These are phyloP conservation scores for Auricularia sp. DNA, from an alignment of 768 basidiomycete species.

Conservation along the genomic window DNA sequence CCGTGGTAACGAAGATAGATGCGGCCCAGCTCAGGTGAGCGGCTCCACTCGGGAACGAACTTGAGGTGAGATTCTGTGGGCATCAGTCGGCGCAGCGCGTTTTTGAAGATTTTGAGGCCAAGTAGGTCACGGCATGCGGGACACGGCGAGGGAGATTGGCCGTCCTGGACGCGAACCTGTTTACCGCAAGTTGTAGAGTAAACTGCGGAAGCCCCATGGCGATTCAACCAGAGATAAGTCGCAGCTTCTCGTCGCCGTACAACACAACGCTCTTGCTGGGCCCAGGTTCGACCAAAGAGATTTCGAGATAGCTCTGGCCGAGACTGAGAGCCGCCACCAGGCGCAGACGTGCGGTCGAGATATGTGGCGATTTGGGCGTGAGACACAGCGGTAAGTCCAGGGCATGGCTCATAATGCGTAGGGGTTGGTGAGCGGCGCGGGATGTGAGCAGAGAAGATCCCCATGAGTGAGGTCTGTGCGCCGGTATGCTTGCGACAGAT, in stretches of 20 bases:
- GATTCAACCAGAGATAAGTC: background rate
- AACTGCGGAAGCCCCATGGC: background rate
- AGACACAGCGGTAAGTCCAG: constrained; percentile 9
- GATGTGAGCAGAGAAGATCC: background rate
- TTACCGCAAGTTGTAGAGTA: background rate
- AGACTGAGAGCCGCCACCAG: constrained; percentile 13
- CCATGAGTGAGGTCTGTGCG: background rate
- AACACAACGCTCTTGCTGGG: background rate
- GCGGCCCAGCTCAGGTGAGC: constrained; percentile 6
- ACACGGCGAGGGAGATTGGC: background rate
- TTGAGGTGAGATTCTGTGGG: constrained; percentile 13
- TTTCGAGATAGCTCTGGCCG: background rate
- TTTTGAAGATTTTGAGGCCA: constrained; percentile 7
- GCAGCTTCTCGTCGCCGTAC: background rate
- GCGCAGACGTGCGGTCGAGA: constrained; percentile 9
- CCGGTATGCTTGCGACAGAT: constrained; percentile 5
- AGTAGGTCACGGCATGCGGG: background rate
- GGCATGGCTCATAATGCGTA: constrained; percentile 7
- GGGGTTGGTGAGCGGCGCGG: background rate
- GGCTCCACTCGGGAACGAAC: constrained; percentile 11
- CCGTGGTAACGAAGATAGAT: constrained; percentile 12
- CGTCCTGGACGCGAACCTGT: background rate
- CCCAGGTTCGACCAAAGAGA: background rate
- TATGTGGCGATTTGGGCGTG: constrained; percentile 9
- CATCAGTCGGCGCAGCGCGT: constrained; percentile 7